Conservation (phyloP, 208 protist species). For the Leishmania tropica region DNA sequence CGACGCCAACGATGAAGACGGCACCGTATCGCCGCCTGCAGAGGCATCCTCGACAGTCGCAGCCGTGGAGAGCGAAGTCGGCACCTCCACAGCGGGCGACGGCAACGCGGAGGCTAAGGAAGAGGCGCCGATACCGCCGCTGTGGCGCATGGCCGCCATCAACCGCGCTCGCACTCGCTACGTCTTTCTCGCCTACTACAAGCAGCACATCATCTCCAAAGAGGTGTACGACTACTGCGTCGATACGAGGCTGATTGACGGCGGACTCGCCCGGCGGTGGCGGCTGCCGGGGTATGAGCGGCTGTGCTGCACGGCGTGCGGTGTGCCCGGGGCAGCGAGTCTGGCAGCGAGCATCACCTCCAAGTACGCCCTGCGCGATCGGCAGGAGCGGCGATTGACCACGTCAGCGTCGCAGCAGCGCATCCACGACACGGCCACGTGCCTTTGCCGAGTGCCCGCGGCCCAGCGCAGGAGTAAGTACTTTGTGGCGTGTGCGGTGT, state of each 20-base stretch:
- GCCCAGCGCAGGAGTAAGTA: slow-evolving; percentile 52
- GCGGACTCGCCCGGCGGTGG: slow-evolving; percentile 75
- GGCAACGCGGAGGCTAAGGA: slow-evolving; percentile 8
- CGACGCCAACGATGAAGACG: too few species aligned
- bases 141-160: slow-evolving; percentile 83
- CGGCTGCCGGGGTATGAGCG: slow-evolving; percentile 81
- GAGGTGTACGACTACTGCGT: slow-evolving; percentile 87
- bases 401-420: slow-evolving; percentile 8
- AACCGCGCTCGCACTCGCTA: slow-evolving; percentile 84
- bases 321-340: slow-evolving; percentile 67
- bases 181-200: slow-evolving; percentile 70
- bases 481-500: slow-evolving; percentile 77
- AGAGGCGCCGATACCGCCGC: slow-evolving; percentile 47
- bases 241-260: slow-evolving; percentile 88
- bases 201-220: slow-evolving; percentile 47
- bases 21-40: too few species aligned
- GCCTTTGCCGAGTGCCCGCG: slow-evolving; percentile 81
- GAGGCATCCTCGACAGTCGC: too few species aligned
- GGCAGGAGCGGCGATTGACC: slow-evolving; percentile 35
- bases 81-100: not conserved
- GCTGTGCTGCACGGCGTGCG: slow-evolving; percentile 85
- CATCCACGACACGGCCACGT: slow-evolving; percentile 34
- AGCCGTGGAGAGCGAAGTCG: too few species aligned
- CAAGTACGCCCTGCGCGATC: slow-evolving; percentile 64
- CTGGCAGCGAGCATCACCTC: slow-evolving; percentile 49